These are phyloP conservation scores for Ploettnerulaceae sp. DNA, from an alignment of 2,329 filamentous ascomycete species.

Conservation along the genomic window DNA sequence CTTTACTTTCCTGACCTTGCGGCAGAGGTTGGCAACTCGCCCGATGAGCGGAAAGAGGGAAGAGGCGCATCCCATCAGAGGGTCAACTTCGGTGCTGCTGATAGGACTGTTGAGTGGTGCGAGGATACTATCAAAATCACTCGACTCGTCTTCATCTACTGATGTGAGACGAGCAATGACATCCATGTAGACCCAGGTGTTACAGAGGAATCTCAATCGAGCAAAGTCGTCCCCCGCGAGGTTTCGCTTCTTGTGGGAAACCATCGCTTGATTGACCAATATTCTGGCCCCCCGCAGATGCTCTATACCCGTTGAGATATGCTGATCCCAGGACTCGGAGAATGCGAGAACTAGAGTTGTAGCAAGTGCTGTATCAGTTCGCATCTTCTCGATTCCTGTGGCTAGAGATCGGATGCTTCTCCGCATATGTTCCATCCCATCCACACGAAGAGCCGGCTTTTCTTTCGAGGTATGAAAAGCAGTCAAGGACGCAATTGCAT, in stretches of 20 bases:
- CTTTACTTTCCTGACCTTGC: slow-evolving; percentile 48
- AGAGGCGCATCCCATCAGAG: slow-evolving; percentile 64
- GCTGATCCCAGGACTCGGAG: slow-evolving; percentile 66
- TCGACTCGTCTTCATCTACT: slow-evolving; percentile 44
- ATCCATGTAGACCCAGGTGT: slow-evolving; percentile 71
- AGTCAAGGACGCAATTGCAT: slow-evolving; percentile 64
- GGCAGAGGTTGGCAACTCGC: slow-evolving; percentile 60
- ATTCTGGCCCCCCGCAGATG: slow-evolving; percentile 64
- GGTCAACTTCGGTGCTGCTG: slow-evolving; percentile 51
- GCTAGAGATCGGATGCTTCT: slow-evolving; percentile 55
- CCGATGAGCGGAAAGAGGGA: slow-evolving; percentile 66
- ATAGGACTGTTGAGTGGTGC: slow-evolving; percentile 38
- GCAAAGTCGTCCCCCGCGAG: slow-evolving; percentile 45
- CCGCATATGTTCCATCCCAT: slow-evolving; percentile 67
- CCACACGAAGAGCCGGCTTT: slow-evolving; percentile 50
- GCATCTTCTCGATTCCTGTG: slow-evolving; percentile 57
- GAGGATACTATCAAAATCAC: slow-evolving; percentile 47
- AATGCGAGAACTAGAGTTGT: slow-evolving; percentile 67
- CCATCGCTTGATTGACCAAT: slow-evolving; percentile 55
- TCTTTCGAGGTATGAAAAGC: slow-evolving; percentile 62
- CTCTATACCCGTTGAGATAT: slow-evolving; percentile 63
- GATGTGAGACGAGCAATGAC: slow-evolving; percentile 65
- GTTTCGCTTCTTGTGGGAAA: slow-evolving; percentile 39
- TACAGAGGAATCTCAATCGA: slow-evolving; percentile 62
- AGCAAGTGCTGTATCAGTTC: slow-evolving; percentile 59